Evolutionary conservation across 2,329 filamentous ascomycete species (phyloP), one percentile per base, ranked within the genome.

Genomic region (Aspergillus sergii): DNA sequence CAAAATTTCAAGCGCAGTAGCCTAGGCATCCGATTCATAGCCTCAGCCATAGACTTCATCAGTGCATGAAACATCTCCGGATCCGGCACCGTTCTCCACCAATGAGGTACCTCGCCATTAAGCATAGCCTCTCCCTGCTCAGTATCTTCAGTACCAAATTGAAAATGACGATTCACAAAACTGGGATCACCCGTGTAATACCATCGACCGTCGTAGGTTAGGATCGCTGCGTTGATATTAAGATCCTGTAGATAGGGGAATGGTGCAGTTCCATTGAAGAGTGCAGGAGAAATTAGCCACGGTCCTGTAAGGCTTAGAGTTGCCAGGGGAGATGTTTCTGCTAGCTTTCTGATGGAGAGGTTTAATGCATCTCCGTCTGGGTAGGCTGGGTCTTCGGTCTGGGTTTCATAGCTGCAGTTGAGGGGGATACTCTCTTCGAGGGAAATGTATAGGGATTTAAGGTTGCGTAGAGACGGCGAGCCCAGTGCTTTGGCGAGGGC

Each of bases 141-240:
- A 16, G 23, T 4, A 1, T 32, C 26, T 1, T 23, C 10, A 19
- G 59, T 23, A 1, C 2, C 7, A 9, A 3, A n/a, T 14, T 36
- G 16, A 7, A 34, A 34, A 2, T 2, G 21, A 6, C 19, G 1
- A 10, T 26, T 11, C 9, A 19, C 5, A 7, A 10, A 10, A 45
- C 8, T 46, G n/a, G 39, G 51, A 34, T 59, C 19, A 5, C 50
- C 57, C 9, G 41, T 53, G 51, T 59, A 59, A n/a, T 56, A 57
- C 51, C 61, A 63, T 19, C 51, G 32, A 4, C 61, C 61, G 23
- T 63, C 57, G n/a, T 59, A 59, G 30, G 57, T 57, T 23, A 43
- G 7, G 1, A 51, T 8, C 6, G 57, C 6, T 16, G 21, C 43
- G 23, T 56, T 2, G 23, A 62, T 56, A 1, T 57, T n/a, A 4